Evolutionary conservation across 306 rosid species (phyloP), one percentile per base, ranked within the genome.

Genomic region (Senna tora): DNA sequence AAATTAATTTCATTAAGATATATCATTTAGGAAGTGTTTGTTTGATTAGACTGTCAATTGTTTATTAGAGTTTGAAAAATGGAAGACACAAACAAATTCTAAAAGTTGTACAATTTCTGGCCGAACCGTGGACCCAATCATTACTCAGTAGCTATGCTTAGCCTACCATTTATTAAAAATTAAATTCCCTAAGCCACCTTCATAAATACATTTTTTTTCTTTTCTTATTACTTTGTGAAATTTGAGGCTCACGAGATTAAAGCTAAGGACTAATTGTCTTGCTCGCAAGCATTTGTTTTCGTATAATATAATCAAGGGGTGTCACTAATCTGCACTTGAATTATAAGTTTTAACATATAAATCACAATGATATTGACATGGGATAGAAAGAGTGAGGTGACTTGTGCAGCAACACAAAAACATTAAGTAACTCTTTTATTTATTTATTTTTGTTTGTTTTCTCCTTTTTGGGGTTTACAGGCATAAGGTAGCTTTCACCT

Each of bases 121-220:
- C 45, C 49, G 16, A 55, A 20, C 46, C 13, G 21, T n/a, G 63
- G 65, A 64, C 67, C 4, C 61, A 67, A 59, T 59, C 9, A 55
- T 72, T 66, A 45, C 54, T 16, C 28, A 51, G 46, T 28, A 73
- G 67, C 79, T 63, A 36, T 36, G 67, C 76, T 74, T 78, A 46
- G 76, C 30, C 72, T 72, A 67, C 53, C 81, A 76, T 72, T 72
- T n/a, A 81, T 76, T 68, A 46, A 5, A 52, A 43, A 76, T 71
- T 81, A 28, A 81, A 66, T 59, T 51, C 33, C 42, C 61, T 36
- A 55, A 22, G 34, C 69, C 54, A 33, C 15, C 46, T 43, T 30
- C 71, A 65, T 11, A 0, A 33, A 19, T 17, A 63, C 42, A 12
- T 60, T 7, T 10, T 38, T 55, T 54, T 45, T 4, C 17, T 15